A percentile compares a stretch with the other conserved stretches of the same genome.
Conservation (phyloP, 75 land plant genomes). For the Larix kaempferi region DNA sequence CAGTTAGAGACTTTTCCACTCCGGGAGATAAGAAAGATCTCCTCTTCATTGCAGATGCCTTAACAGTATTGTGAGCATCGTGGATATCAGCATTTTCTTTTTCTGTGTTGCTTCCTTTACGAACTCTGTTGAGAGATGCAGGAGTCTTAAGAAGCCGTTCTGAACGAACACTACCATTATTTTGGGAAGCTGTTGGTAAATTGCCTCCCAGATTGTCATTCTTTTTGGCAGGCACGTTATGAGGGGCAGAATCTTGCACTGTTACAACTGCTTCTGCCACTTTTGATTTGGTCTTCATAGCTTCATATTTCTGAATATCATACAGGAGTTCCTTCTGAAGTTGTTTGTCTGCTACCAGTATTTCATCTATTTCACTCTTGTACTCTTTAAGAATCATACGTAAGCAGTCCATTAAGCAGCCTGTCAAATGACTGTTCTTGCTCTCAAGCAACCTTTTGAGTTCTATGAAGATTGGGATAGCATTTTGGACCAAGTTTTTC, state of each 20-base stretch:
- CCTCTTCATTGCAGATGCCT: too few species aligned
- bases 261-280: too few species aligned
- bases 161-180: not conserved
- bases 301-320: slow-evolving; percentile 85
- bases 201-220: not conserved
- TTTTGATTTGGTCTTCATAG: too few species aligned
- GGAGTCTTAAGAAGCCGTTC: not conserved
- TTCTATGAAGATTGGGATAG: slow-evolving; percentile 39
- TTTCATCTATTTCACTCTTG: slow-evolving; percentile 88
- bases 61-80: too few species aligned
- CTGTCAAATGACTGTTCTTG: slow-evolving; percentile 82
- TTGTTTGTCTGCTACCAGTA: slow-evolving; percentile 83
- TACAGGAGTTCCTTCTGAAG: slow-evolving; percentile 88
- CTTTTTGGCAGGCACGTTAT: slow-evolving; percentile 1
- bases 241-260: too few species aligned
- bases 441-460: slow-evolving; percentile 57
- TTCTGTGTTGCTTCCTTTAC: slow-evolving; percentile 14
- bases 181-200: too few species aligned
- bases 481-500: slow-evolving; percentile 79
- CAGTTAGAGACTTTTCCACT: too few species aligned
- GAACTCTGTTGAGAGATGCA: slow-evolving; percentile 4
- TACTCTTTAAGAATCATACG: slow-evolving; percentile 79
- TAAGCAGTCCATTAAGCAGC: slow-evolving; percentile 90
- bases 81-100: too few species aligned
- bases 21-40: too few species aligned